Evolutionary conservation across 1,284 basidiomycete genomes (phyloP), one percentile per base, ranked within the genome.

Genomic region (Ganoderma meredithae): DNA sequence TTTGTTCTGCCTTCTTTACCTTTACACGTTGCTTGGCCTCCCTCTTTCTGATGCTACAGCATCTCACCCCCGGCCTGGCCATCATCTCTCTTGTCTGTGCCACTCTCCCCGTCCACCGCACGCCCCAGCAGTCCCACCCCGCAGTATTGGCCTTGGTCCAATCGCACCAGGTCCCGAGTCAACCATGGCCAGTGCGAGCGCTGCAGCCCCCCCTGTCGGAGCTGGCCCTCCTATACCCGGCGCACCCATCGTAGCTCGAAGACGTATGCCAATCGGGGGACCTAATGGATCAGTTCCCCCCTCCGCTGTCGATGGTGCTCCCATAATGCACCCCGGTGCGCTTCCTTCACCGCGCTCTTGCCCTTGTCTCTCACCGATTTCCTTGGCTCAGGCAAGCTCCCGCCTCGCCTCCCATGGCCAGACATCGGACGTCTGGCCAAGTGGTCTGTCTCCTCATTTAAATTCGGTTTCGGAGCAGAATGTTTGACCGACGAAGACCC

Each of bases 381-480:
- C 4, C 41, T 56, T 47, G 60, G 67, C 79, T 81, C 77, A 68
- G 83, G 81, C 62, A 77, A 79, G 47, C 47, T 62, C 40, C 83
- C 86, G 10, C 89, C 90, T 9, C 69, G 77, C 49, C 81, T 91
- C 9, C 87, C 85, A 0, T 92, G 87, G 88, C 92, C 92, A 25
- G 93, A 96, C 79, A 93, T 96, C 63, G 94, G 94, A 13, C 83
- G 89, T 63, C 86, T 94, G 22, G 97, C 94, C 27, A 92, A 92
- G 72, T 99, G 98, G 98, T 93, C 93, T n/a, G 96, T 99, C 9
- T 98, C 96, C 22, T 96, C 94, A 0, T 96, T 90, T 82, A 99
- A 99, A 80, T 97, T 97, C 72, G 97, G 97, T 0, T 98, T 97
- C 76, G 97, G 97, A 6, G 91, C 96, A 19, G 95, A 97, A 75